phyloP scores from a whole-genome alignment of 306 rosid genomes.

The Lablab purpureus region DNA sequence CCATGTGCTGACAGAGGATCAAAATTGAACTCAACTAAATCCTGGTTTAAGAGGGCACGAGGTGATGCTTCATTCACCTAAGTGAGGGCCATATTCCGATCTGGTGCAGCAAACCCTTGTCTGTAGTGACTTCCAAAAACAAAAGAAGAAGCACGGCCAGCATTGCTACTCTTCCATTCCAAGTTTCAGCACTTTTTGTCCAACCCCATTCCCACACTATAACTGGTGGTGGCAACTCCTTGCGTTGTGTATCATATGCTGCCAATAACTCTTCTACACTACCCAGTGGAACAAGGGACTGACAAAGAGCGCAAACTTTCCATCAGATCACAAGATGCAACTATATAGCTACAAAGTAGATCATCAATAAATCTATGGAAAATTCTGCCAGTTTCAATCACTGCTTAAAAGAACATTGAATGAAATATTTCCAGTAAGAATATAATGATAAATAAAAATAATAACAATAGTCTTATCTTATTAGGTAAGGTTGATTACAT shows the following conservation, averaged over 20 bases:
- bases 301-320: constrained; percentile 44
- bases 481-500: background rate
- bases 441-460: background rate
- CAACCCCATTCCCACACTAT: constrained; percentile 89
- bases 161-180: constrained; percentile 94
- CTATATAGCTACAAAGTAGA: background rate
- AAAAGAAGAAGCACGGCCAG: constrained; percentile 76
- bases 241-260: constrained; percentile 79
- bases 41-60: background rate
- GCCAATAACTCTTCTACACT: constrained; percentile 88
- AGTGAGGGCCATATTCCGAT: constrained; percentile 71
- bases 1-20: background rate
- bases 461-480: background rate
- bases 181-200: constrained; percentile 90
- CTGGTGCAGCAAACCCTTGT: constrained; percentile 81
- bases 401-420: background rate
- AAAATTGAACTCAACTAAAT: constrained; percentile 25
- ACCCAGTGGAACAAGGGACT: constrained; percentile 87
- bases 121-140: constrained; percentile 78
- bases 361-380: background rate
- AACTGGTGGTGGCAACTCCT: constrained; percentile 83
- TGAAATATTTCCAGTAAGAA: background rate
- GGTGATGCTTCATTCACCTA: constrained; percentile 48
- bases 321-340: constrained; percentile 32
- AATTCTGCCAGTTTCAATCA: background rate